These are phyloP conservation scores for Phytomonas sp. DNA, from an alignment of 208 protist genomes.

Conservation along the genomic window DNA sequence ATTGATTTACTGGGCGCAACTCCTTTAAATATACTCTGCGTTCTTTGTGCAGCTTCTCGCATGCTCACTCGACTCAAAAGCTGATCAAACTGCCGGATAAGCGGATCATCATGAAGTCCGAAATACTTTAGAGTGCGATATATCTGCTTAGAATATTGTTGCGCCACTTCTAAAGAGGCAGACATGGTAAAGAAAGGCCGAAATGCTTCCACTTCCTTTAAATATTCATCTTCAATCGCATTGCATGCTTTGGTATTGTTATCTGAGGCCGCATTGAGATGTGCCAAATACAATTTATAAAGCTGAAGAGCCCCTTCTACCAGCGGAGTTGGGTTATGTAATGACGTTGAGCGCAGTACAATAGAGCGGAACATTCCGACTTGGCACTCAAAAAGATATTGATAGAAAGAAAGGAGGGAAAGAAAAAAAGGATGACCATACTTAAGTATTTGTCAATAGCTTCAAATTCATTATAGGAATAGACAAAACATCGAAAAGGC, in stretches of 20 bases:
- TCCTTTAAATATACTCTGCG: constrained; percentile 25
- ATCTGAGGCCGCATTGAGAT: constrained; percentile 59
- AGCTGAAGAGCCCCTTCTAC: constrained; percentile 75
- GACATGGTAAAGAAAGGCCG: constrained; percentile 76
- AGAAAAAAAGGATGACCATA: neutral
- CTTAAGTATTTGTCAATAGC: neutral
- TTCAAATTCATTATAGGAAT: neutral
- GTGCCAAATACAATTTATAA: constrained; percentile 75
- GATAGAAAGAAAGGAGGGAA: neutral
- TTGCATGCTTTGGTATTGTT: constrained; percentile 41
- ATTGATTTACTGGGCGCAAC: neutral
- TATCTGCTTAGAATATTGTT: constrained; percentile 61
- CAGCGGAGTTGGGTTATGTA: constrained; percentile 56
- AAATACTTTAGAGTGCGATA: constrained; percentile 73
- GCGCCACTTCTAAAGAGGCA: constrained; percentile 55
- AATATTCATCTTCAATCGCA: constrained; percentile 73
- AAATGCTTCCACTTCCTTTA: constrained; percentile 71
- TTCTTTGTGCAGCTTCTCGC: constrained; percentile 17
- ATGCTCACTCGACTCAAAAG: constrained; percentile 60
- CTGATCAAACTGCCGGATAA: constrained; percentile 74
- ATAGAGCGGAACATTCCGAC: neutral
- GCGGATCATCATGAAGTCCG: constrained; percentile 66
- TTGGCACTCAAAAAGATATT: neutral
- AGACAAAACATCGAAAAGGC: neutral
- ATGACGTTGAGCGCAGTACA: constrained; percentile 24